Evolutionary conservation across 2,329 filamentous ascomycete species (phyloP), one percentile per base, ranked within the genome.

Genomic region (Penicillium thymicola): DNA sequence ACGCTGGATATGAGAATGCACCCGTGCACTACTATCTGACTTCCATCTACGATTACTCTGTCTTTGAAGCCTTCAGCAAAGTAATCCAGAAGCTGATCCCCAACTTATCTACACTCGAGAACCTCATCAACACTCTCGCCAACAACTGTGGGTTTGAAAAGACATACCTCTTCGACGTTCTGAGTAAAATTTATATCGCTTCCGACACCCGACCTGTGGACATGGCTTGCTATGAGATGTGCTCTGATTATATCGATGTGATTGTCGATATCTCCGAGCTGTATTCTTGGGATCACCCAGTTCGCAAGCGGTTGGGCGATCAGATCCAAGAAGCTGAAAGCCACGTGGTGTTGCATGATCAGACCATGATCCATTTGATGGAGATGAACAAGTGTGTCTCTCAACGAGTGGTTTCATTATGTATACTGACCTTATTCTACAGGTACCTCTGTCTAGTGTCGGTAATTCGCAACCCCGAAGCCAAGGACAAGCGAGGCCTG

Each of bases 141-240:
- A 90, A 89, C 59, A 94, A 91, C 14, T 97, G 92, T 71, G 89
- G 90, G 46, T 97, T 99, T 72, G 92, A 97, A 72, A 99, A 99
- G 76, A 93, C 92, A 4, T 99, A 99, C 73, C 85, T 99, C 7
- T 99, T 99, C 71, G 95, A 99, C 71, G 92, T 97, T 9, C 84
- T 96, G 65, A 96, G 90, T 76, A 99, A 99, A 78, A 96, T 99
- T 60, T 99, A 99, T 78, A 96, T 99, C 65, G 94, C 94, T 0
- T 97, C 93, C 5, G 94, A 99, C 73, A 94, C 89, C 30, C 89
- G 90, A 38, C 93, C 93, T 0, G 90, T 93, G 32, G 93, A 97
- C 70, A 94, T 97, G 82, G 89, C 90, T 41, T 93, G 90, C 72
- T 99, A 99, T 74, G 94, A 97, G 77, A 96, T 97, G 70, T 99